Conservation (phyloP, 768 basidiomycete species). For the Naganishia kalamii region DNA sequence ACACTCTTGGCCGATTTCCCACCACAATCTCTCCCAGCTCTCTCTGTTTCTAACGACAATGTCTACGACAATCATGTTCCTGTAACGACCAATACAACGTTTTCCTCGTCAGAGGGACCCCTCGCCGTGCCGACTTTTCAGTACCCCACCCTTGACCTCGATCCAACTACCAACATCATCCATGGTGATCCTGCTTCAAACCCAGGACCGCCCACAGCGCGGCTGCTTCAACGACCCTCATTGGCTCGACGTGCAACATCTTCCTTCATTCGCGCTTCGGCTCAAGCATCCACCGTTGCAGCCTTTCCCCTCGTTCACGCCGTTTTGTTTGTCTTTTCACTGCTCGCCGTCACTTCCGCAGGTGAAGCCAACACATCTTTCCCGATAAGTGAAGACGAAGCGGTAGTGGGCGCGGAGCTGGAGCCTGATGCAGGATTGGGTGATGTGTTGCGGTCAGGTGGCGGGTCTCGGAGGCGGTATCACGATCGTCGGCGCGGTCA, state of each 20-base stretch:
- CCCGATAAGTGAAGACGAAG: not conserved
- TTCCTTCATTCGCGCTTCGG: conserved; percentile 8
- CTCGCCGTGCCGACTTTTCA: not conserved
- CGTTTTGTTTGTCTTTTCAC: conserved; percentile 5
- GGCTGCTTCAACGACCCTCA: not conserved
- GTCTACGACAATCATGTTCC: not conserved
- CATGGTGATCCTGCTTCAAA: not conserved
- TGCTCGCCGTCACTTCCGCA: not conserved
- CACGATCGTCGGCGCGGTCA: not conserved
- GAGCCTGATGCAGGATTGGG: conserved; percentile 12
- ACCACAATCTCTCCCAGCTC: not conserved
- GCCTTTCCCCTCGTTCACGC: conserved; percentile 11
- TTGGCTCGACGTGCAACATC: conserved; percentile 11
- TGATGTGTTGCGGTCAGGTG: conserved; percentile 1
- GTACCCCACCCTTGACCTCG: conserved; percentile 9
- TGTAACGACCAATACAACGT: not conserved
- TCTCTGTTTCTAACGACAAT: not conserved
- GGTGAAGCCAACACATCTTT: not conserved
- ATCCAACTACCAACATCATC: not conserved
- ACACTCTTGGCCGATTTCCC: not conserved
- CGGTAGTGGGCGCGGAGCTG: not conserved
- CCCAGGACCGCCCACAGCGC: not conserved
- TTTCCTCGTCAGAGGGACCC: not conserved
- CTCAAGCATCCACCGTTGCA: conserved; percentile 6
- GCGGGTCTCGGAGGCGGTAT: not conserved